Conservation (phyloP, 495 filamentous ascomycete genomes). For the Penicillium odoratum region DNA sequence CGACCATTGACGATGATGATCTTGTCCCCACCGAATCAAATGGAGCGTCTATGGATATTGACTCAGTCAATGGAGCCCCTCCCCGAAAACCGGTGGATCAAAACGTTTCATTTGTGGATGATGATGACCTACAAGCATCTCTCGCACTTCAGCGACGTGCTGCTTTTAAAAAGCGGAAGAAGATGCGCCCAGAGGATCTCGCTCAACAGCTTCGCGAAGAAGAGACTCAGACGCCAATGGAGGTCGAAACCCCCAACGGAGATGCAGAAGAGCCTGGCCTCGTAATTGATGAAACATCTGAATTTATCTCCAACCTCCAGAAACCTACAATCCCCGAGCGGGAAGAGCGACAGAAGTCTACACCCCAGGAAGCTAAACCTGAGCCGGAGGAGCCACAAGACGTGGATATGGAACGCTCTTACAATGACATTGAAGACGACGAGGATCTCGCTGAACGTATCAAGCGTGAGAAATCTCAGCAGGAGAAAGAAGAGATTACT, state of each 20-base stretch:
- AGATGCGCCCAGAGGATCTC: slow-evolving; percentile 77
- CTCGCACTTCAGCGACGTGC: slow-evolving; percentile 76
- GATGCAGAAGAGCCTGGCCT: slow-evolving; percentile 67
- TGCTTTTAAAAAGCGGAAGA: slow-evolving; percentile 89
- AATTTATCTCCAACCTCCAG: slow-evolving; percentile 86
- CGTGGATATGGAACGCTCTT: slow-evolving; percentile 61
- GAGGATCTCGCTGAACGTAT: slow-evolving; percentile 50
- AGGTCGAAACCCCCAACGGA: slow-evolving; percentile 45
- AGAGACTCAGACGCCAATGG: slow-evolving; percentile 55
- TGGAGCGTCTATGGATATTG: slow-evolving; percentile 74
- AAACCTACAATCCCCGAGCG: slow-evolving; percentile 67
- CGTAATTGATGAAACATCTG: slow-evolving; percentile 90
- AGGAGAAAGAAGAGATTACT: slow-evolving; percentile 53
- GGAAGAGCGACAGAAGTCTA: slow-evolving; percentile 45
- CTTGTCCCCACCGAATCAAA: slow-evolving; percentile 56
- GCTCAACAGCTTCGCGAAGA: slow-evolving; percentile 81
- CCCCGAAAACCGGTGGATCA: slow-evolving; percentile 64
- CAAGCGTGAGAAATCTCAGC: slow-evolving; percentile 50
- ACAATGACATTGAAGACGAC: slow-evolving; percentile 57
- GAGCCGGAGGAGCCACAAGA: slow-evolving; percentile 53
- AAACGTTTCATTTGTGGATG: slow-evolving; percentile 74
- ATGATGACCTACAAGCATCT: slow-evolving; percentile 87
- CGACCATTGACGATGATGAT: slow-evolving; percentile 74
- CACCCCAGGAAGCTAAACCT: slow-evolving; percentile 51
- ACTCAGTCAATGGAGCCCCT: slow-evolving; percentile 47